Evolutionary conservation across 176 grass and related monocot genomes (phyloP), one percentile per base, ranked within the genome.

Genomic region (Pharus latifolius): DNA sequence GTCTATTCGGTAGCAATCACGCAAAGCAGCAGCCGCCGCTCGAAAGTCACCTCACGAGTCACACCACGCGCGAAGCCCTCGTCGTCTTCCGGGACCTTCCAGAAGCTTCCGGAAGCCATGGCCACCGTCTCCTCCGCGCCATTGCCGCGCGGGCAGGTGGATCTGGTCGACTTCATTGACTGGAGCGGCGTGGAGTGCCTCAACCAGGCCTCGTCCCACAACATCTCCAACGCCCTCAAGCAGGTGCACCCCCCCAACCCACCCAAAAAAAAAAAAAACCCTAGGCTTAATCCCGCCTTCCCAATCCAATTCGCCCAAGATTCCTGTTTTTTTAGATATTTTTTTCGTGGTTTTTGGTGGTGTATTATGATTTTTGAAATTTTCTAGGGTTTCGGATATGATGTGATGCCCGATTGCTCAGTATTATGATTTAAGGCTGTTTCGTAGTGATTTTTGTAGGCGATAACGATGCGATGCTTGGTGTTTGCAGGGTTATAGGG

Each of bases 141-240:
- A 77, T 37, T 72, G n/a, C 81, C 76, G 43, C 70, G 76, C 35
- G 78, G 82, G 20, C 72, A 99, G 96, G 96, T 93, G 74, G 96
- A 99, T 88, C 88, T 99, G 67, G 84, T 91, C 70, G 90, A 99
- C 74, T 91, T 99, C 67, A 81, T 99, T 63, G 96, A 99, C 56
- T 99, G 96, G 96, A 99, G 67, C 71, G 76, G 96, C 84, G 87
- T 99, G 22, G 96, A 99, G 64, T 99, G 96, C 76, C 96, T 99
- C 75, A 99, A 99, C 70, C 96, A 99, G 84, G 81, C 75, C 64
- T 59, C 87, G 6, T 75, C 75, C 54, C 87, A 99, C 65, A 62
- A 61, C n/a, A 55, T 95, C 64, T 37, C 65, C 68, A 91, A 95
- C 80, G 82, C 90, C 2, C 74, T 95, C 72, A 95, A 99, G 77